Percentiles rank a stretch among this genome's conserved stretches.
These are phyloP conservation scores for Aspergillus sp. DNA, from an alignment of 2,329 filamentous ascomycete species.

Conservation along the genomic window DNA sequence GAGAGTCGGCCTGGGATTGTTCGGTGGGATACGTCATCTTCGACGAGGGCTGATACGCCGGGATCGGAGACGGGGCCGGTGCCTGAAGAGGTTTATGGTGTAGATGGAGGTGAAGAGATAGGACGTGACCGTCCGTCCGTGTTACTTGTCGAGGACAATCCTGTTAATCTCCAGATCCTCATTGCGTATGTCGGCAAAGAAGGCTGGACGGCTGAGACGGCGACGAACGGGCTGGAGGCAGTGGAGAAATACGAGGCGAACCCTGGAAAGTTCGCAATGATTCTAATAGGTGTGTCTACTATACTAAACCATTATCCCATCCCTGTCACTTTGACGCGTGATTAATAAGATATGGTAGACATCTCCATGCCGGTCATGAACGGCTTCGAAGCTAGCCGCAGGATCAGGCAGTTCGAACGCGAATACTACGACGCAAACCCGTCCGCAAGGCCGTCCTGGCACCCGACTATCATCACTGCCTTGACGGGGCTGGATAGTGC, in stretches of 20 bases:
- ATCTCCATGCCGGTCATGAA: conserved; percentile 39
- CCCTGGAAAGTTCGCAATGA: no score
- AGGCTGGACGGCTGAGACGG: not conserved
- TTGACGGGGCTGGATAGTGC: conserved; percentile 27
- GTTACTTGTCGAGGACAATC: not conserved
- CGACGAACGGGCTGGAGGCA: conserved; percentile 7
- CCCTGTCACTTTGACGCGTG: no score
- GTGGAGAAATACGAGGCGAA: conserved; percentile 17
- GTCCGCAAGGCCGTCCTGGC: not conserved
- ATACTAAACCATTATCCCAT: no score
- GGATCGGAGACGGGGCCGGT: no score
- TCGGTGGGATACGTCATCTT: no score
- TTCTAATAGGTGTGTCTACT: no score
- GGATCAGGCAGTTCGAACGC: conserved; percentile 28
- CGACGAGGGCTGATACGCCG: no score
- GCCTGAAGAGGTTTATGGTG: no score
- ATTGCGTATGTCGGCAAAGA: not conserved
- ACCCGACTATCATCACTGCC: conserved; percentile 20
- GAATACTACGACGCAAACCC: not conserved
- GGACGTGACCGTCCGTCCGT: not conserved
- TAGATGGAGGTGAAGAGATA: no score
- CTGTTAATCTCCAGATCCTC: not conserved
- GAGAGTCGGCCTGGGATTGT: no score
- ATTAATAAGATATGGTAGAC: conserved; percentile 15
- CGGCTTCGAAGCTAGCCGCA: conserved; percentile 27